Percentiles rank a stretch among this genome's conserved stretches.
Conservation (phyloP, 371 early-diverging fungal species). For the Mucor circinelloides region DNA sequence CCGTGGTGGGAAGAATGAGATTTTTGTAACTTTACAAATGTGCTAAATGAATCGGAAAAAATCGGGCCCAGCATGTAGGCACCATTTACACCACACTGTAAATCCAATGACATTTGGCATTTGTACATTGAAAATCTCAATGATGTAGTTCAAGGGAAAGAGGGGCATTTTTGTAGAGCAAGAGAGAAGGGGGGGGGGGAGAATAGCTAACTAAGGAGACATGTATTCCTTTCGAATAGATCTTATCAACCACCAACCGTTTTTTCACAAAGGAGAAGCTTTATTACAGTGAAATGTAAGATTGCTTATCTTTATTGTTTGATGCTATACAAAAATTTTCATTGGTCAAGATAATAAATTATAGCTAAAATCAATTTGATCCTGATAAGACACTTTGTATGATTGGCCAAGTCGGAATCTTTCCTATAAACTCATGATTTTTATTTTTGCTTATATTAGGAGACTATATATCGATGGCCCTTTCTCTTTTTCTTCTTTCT, state of each 20-base stretch:
- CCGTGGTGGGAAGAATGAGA: neutral
- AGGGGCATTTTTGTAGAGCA: neutral
- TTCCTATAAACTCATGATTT: constrained; percentile 12
- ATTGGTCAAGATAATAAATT: constrained; percentile 16
- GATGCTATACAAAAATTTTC: neutral
- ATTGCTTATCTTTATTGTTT: constrained; percentile 5
- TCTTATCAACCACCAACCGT: constrained; percentile 2
- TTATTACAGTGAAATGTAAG: neutral
- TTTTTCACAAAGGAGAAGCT: neutral
- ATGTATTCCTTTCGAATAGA: neutral
- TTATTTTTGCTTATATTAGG: neutral
- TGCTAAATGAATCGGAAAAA: neutral
- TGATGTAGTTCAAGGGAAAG: neutral
- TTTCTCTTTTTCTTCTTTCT: constrained; percentile 9
- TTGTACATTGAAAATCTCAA: neutral
- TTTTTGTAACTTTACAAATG: neutral
- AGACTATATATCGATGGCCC: neutral
- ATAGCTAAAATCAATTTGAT: constrained; percentile 21
- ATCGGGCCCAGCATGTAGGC: neutral
- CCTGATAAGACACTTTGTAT: constrained; percentile 22
- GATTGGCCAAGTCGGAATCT: constrained; percentile 27
- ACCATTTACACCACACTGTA: neutral
- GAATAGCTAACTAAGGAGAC: neutral
- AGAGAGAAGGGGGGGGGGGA: neutral
- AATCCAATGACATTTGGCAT: neutral